Percentiles rank a stretch among this genome's conserved stretches.
Evolutionary conservation across 2,329 filamentous ascomycete genomes (phyloP).

Genomic region (Fusarium brachygibbosum): DNA sequence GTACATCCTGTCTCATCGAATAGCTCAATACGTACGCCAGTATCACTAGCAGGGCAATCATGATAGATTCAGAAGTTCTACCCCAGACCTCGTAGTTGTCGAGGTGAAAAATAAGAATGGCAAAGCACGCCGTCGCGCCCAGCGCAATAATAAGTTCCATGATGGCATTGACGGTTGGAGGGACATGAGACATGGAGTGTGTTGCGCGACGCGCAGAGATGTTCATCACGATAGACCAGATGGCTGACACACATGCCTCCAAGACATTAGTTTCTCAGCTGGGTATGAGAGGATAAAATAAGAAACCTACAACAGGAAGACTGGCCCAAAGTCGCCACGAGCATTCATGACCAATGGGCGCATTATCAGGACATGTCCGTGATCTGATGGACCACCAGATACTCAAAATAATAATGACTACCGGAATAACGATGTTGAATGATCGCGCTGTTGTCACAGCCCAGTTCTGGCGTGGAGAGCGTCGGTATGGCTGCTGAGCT

Average conservation of each 20-base stretch:
- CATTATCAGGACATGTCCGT: constrained; percentile 38
- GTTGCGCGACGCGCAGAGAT: constrained; percentile 41
- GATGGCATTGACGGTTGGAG: constrained; percentile 26
- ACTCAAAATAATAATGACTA: constrained; percentile 57
- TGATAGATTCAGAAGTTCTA: constrained; percentile 32
- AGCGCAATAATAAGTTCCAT: constrained; percentile 45
- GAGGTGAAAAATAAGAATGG: constrained; percentile 41
- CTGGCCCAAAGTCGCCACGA: constrained; percentile 46
- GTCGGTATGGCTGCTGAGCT: constrained; percentile 12
- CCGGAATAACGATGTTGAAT: constrained; percentile 47
- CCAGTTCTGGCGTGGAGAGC: constrained; percentile 20
- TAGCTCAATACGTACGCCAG: constrained; percentile 36
- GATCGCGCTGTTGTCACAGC: constrained; percentile 32
- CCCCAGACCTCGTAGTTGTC: constrained; percentile 35
- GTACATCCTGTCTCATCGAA: not conserved
- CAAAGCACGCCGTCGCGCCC: constrained; percentile 43
- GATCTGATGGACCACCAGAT: constrained; percentile 55
- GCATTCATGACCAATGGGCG: constrained; percentile 30
- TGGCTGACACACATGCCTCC: constrained; percentile 35
- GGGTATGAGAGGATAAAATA: not conserved
- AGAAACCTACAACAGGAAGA: constrained; percentile 41
- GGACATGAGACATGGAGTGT: constrained; percentile 42
- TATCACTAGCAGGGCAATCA: constrained; percentile 44
- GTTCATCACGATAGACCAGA: constrained; percentile 43
- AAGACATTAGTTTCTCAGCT: not conserved